Evolutionary conservation across 148 eudicot species (phyloP).

Genomic region (Rhododendron ovatum): DNA sequence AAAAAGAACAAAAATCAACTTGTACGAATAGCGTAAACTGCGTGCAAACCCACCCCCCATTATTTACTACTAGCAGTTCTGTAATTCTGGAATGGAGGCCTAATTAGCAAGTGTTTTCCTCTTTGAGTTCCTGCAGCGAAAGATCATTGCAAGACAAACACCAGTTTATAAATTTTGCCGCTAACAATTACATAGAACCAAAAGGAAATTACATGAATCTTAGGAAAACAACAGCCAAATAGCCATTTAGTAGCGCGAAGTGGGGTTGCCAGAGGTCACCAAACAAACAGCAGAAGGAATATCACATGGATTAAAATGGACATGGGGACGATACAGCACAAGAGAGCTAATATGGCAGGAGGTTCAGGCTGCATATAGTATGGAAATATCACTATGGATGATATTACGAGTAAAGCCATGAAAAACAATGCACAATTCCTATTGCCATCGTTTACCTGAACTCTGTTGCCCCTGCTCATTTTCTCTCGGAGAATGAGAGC

Average conservation of each 20-base stretch:
- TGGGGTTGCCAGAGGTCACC: conserved; percentile 4
- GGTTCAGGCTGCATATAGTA: conserved; percentile 27
- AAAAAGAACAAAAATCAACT: neutral
- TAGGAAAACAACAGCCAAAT: neutral
- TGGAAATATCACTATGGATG: conserved; percentile 20
- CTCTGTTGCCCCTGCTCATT: neutral
- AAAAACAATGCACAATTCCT: conserved; percentile 14
- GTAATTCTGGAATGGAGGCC: neutral
- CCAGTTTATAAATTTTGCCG: neutral
- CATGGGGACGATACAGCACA: conserved; percentile 19
- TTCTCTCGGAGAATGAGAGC: neutral
- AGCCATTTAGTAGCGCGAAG: neutral
- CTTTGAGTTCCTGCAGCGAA: neutral
- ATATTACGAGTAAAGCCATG: conserved; percentile 18
- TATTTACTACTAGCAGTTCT: neutral
- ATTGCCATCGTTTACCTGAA: neutral
- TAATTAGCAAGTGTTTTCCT: neutral
- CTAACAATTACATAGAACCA: neutral
- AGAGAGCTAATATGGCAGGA: conserved; percentile 10
- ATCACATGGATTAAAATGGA: conserved; percentile 12
- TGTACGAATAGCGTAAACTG: neutral
- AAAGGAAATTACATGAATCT: neutral
- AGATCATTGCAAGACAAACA: neutral
- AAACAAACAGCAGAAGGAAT: conserved; percentile 14
- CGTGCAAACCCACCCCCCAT: neutral